Base-by-base conservation (phyloP, 805 yeast species). In the Kluyveromyces siamensis region DNA sequence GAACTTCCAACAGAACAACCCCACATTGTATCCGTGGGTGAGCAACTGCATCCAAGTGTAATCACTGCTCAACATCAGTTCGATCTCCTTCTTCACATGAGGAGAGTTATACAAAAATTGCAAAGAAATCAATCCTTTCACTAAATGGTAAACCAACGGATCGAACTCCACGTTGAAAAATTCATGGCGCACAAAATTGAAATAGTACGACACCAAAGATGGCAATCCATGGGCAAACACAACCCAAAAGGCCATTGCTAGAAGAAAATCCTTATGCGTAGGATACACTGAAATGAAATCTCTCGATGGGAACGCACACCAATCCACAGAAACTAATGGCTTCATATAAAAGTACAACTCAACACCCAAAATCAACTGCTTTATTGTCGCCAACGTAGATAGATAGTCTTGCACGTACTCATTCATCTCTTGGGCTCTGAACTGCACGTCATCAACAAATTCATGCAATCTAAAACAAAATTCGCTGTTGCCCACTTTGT, bases 151-250 rank as follows among this genome's bases (percentile, higher is more conserved):
- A n/a, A 57, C 55, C 65, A 63, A 59, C 18, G 66, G 67, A 47
- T 63, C 67, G 33, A 61, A 39, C 36, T 56, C 56, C 35, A 63
- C 54, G 38, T 53, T 46, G 44, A 50, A 50, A 36, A 58, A 48
- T 33, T 61, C 66, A 47, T 61, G 60, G 41, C 66, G 61, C 16
- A 61, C 57, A 41, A 63, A 63, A 48, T 63, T 63, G 52, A 63
- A 41, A 48, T 62, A 63, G 52, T 62, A 62, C 25, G 57, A 52
- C 14, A 55, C 44, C 1, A 60, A 30, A 9, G 53, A 36, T n/a
- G 67, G 67, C 16, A 58, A 1, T 8, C 47, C 37, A 18, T 53
- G 40, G 21, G 58, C 50, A 27, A 55, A 44, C 2, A 27, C 11
- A 11, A 53, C 39, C 65, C 65, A 60, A 14, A 52, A 44, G 16